A percentile compares a stretch with the other conserved stretches of the same genome.
phyloP scores from a whole-genome alignment of 805 yeast species.

The Candida parachauliodes region DNA sequence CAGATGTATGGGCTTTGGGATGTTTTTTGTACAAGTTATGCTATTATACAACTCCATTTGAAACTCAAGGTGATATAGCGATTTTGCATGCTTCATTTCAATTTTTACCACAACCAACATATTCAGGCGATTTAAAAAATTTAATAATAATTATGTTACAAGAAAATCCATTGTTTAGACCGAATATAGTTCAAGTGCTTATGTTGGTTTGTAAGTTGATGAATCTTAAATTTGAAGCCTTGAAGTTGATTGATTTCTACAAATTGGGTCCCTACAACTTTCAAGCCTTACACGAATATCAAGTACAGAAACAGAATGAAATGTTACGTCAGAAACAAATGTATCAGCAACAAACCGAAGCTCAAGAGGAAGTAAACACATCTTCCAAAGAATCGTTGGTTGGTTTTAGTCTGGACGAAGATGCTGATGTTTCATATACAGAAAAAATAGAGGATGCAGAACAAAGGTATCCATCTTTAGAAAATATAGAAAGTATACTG shows the following conservation, averaged over 20 bases:
- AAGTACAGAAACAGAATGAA: slow-evolving; percentile 34
- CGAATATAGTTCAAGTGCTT: slow-evolving; percentile 81
- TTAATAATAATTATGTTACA: slow-evolving; percentile 76
- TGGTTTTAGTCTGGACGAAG: slow-evolving; percentile 8
- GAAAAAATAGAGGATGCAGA: slow-evolving; percentile 44
- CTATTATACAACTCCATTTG: slow-evolving; percentile 94
- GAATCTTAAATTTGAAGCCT: slow-evolving; percentile 23
- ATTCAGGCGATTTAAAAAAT: slow-evolving; percentile 67
- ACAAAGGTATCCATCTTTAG: slow-evolving; percentile 49
- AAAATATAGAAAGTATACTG: neutral
- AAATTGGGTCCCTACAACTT: slow-evolving; percentile 54
- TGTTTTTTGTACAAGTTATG: slow-evolving; percentile 85
- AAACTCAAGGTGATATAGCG: slow-evolving; percentile 80
- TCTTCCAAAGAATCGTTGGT: slow-evolving; percentile 5
- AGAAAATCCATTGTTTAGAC: slow-evolving; percentile 78
- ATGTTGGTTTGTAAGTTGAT: slow-evolving; percentile 57
- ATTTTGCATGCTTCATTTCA: slow-evolving; percentile 79
- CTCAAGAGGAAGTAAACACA: slow-evolving; percentile 1
- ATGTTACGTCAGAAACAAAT: slow-evolving; percentile 32
- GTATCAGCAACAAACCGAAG: slow-evolving; percentile 37
- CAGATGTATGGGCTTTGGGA: slow-evolving; percentile 97
- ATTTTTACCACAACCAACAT: slow-evolving; percentile 68
- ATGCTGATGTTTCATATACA: slow-evolving; percentile 22
- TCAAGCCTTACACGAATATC: slow-evolving; percentile 52
- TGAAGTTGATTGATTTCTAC: slow-evolving; percentile 42